A percentile compares a stretch with the other conserved stretches of the same genome.
Conservation (phyloP, 768 basidiomycete species). For the Amanita jacksonii region DNA sequence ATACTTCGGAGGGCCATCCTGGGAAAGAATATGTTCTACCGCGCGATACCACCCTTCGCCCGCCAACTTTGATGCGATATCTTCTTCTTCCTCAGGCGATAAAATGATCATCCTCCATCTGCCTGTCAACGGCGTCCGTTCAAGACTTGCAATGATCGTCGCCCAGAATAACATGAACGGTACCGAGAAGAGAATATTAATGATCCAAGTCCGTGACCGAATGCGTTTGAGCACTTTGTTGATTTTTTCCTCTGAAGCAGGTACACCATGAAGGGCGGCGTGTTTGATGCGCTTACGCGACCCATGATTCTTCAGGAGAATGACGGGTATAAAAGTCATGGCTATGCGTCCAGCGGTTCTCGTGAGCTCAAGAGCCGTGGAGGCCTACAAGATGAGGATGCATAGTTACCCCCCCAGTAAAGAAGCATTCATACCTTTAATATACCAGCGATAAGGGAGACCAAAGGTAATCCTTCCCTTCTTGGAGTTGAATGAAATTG, state of each 20-base stretch:
- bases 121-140: constrained; percentile 79
- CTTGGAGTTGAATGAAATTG: constrained; percentile 30
- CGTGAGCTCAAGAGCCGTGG: constrained; percentile 61
- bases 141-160: constrained; percentile 63
- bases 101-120: constrained; percentile 86
- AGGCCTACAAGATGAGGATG: constrained; percentile 37
- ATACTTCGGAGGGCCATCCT: constrained; percentile 50
- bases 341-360: constrained; percentile 63
- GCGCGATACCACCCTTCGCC: constrained; percentile 84
- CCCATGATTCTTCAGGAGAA: constrained; percentile 50
- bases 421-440: constrained; percentile 45
- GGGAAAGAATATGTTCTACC: constrained; percentile 67
- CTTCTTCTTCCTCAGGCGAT: constrained; percentile 89
- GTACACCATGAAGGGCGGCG: constrained; percentile 41
- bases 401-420: not conserved
- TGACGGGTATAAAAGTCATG: constrained; percentile 64
- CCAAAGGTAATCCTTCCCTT: constrained; percentile 26
- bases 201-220: constrained; percentile 36
- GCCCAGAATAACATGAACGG: constrained; percentile 57
- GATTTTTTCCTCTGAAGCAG: constrained; percentile 44
- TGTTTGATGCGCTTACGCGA: constrained; percentile 40
- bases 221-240: constrained; percentile 37
- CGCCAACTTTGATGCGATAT: constrained; percentile 71
- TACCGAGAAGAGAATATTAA: constrained; percentile 48
- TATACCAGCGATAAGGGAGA: constrained; percentile 45